phyloP scores from a whole-genome alignment of 495 filamentous ascomycete genomes.

The Penicillium psychrofluorescens region DNA sequence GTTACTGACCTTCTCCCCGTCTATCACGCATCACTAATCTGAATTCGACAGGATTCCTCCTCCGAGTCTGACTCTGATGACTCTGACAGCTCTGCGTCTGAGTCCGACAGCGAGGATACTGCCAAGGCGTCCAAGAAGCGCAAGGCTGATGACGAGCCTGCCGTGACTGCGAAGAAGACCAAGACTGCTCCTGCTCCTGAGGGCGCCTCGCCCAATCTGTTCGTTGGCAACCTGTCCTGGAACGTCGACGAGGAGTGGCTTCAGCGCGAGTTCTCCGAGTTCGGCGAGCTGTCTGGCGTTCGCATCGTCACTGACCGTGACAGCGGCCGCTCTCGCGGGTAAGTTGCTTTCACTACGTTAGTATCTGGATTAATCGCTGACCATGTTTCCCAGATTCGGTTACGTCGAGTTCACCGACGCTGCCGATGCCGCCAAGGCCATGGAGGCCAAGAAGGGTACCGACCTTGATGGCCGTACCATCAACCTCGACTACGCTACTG shows the following conservation, averaged over 20 bases:
- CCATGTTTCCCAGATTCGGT: constrained; percentile 56
- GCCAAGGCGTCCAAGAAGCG: constrained; percentile 69
- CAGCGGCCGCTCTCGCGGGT: constrained; percentile 80
- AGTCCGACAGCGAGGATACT: constrained; percentile 40
- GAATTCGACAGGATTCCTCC: constrained; percentile 17
- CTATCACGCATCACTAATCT: constrained; percentile 2
- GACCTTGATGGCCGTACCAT: constrained; percentile 78
- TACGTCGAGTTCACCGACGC: constrained; percentile 83
- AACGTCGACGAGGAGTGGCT: constrained; percentile 91
- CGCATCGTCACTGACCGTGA: constrained; percentile 81
- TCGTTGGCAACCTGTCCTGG: constrained; percentile 93
- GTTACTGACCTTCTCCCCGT: constrained; percentile 6
- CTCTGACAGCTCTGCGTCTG: constrained; percentile 26
- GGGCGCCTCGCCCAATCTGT: constrained; percentile 65
- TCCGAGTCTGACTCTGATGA: constrained; percentile 25
- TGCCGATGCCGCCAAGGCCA: constrained; percentile 67
- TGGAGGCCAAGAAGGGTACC: constrained; percentile 68
- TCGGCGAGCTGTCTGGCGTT: constrained; percentile 66
- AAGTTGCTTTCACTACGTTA: constrained; percentile 15
- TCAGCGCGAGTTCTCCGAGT: constrained; percentile 74
- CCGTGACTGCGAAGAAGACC: constrained; percentile 67
- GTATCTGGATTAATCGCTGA: constrained; percentile 13
- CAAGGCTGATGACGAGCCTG: constrained; percentile 69
- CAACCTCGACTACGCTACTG: constrained; percentile 83
- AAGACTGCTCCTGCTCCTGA: constrained; percentile 66